Evolutionary conservation across 2,329 filamentous ascomycete genomes (phyloP).

Genomic region (Aspergillus arachidicola): DNA sequence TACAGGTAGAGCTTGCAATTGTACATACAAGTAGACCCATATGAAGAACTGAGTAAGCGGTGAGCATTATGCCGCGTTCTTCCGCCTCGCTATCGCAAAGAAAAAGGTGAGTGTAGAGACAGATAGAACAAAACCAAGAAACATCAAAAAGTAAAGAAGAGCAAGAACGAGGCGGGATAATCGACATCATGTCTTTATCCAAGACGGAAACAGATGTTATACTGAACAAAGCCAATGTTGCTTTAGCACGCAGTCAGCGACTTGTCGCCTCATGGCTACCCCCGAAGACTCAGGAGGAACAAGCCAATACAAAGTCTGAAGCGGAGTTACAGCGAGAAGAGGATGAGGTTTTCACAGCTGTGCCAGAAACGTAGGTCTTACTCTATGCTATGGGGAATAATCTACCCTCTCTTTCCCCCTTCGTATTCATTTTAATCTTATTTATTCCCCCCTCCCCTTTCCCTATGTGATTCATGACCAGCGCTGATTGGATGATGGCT

Average conservation of each 20-base stretch:
- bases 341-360: conserved; percentile 55
- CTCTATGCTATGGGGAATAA: not conserved
- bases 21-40: not conserved
- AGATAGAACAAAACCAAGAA: not conserved
- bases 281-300: conserved; percentile 44
- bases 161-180: not conserved
- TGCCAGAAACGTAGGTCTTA: conserved; percentile 55
- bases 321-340: conserved; percentile 55
- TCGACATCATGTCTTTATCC: conserved; percentile 33
- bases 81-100: conserved; percentile 18
- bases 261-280: conserved; percentile 61
- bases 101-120: not conserved
- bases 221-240: conserved; percentile 57
- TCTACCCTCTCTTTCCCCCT: too few species aligned
- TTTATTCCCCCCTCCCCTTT: conserved; percentile 7
- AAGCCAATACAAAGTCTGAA: conserved; percentile 42
- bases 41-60: not conserved
- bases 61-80: conserved; percentile 11
- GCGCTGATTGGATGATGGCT: not conserved
- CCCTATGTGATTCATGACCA: not conserved
- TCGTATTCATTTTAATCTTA: not conserved
- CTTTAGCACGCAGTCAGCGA: conserved; percentile 56
- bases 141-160: not conserved
- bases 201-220: conserved; percentile 56
- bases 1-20: not conserved